These are phyloP conservation scores for Heterobasidion irregulare DNA, from an alignment of 1,284 basidiomycete genomes.

Conservation along the genomic window DNA sequence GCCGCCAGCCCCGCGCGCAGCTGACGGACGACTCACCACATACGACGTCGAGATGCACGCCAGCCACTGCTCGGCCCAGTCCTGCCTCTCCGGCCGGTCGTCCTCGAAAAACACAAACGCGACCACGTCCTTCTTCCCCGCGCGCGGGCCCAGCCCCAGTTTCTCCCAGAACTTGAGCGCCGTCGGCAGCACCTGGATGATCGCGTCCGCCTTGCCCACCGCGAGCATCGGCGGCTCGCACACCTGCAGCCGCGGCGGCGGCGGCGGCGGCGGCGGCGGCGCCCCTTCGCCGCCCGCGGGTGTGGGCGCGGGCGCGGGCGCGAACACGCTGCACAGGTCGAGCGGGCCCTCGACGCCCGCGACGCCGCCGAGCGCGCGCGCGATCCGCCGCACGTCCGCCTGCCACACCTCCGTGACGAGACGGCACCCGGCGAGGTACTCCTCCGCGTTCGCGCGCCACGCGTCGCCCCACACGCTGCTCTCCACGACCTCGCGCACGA, in stretches of 20 bases:
- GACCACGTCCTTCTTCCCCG: slow-evolving; percentile 60
- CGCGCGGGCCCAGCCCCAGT: slow-evolving; percentile 61
- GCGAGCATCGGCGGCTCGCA: slow-evolving; percentile 51
- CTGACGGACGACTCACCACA: slow-evolving; percentile 33
- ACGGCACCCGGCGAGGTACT: slow-evolving; percentile 14
- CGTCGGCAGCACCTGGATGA: slow-evolving; percentile 57
- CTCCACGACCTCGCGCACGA: slow-evolving; percentile 61
- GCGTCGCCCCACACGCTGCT: slow-evolving; percentile 57
- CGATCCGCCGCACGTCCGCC: slow-evolving; percentile 39
- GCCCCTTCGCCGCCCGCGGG: background rate
- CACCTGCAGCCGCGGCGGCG: slow-evolving; percentile 19
- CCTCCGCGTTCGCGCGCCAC: slow-evolving; percentile 43
- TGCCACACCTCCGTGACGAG: slow-evolving; percentile 39
- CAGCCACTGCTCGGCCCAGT: slow-evolving; percentile 51
- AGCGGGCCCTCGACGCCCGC: slow-evolving; percentile 23
- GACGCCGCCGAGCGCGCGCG: slow-evolving; percentile 20
- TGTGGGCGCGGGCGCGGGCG: background rate
- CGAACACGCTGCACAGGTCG: slow-evolving; percentile 26
- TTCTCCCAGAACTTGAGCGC: slow-evolving; percentile 79
- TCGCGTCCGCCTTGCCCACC: slow-evolving; percentile 51
- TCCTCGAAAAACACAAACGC: slow-evolving; percentile 66
- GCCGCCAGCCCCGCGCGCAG: background rate
- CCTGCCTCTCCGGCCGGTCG: slow-evolving; percentile 19
- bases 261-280: slow-evolving; percentile 1
- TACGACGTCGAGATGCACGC: slow-evolving; percentile 43